These are phyloP conservation scores for Psidium friedrichsthalianum DNA, from an alignment of 345 rosid species.

Conservation along the genomic window DNA sequence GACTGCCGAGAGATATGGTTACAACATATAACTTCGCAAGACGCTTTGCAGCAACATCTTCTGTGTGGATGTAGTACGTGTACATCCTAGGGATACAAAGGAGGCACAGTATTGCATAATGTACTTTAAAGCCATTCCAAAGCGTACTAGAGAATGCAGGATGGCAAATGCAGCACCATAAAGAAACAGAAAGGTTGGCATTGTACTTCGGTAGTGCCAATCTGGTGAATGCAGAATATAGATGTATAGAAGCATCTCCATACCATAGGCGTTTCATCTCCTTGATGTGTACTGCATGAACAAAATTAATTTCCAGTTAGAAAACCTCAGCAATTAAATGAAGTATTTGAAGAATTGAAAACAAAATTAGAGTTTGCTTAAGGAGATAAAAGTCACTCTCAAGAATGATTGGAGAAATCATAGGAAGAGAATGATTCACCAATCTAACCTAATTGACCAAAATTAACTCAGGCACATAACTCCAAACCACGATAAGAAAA, in stretches of 20 bases:
- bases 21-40: constrained; percentile 59
- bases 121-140: constrained; percentile 75
- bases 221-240: constrained; percentile 91
- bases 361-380: neutral
- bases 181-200: constrained; percentile 86
- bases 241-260: constrained; percentile 90
- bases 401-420: neutral
- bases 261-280: constrained; percentile 96
- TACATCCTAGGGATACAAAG: constrained; percentile 86
- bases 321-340: neutral
- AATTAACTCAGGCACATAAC: neutral
- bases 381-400: neutral
- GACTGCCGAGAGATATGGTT: constrained; percentile 36
- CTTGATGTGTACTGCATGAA: constrained; percentile 69
- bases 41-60: constrained; percentile 48
- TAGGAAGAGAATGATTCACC: neutral
- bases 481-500: neutral
- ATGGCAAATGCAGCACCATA: constrained; percentile 78
- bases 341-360: neutral
- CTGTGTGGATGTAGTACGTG: constrained; percentile 83
- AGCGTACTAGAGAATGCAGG: constrained; percentile 49
- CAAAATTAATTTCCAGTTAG: neutral
- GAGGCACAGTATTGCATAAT: constrained; percentile 59
- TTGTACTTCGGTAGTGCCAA: constrained; percentile 90
- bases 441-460: neutral